These are phyloP conservation scores for Colletotrichum sp. DNA, from an alignment of 2,329 filamentous ascomycete genomes.

Conservation along the genomic window DNA sequence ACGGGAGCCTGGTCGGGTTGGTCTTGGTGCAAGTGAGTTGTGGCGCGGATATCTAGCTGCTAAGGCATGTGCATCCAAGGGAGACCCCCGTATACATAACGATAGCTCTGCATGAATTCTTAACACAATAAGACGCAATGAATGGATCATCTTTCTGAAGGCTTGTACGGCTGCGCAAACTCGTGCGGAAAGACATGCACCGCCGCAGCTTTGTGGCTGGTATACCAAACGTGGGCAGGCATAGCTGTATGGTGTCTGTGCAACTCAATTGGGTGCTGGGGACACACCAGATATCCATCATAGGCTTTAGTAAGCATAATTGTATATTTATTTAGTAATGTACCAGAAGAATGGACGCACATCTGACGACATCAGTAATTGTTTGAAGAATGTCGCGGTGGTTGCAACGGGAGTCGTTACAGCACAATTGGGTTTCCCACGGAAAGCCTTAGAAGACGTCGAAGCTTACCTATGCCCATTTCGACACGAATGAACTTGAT, in stretches of 20 bases:
- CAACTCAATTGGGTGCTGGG: not conserved
- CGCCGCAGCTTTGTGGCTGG: not conserved
- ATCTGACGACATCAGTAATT: not conserved
- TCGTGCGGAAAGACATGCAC: not conserved
- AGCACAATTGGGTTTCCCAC: rapidly evolving
- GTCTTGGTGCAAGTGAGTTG: not conserved
- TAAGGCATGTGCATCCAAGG: not conserved
- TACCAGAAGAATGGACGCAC: not conserved
- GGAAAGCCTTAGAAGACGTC: not conserved
- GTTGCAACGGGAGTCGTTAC: not conserved
- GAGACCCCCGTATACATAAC: not conserved
- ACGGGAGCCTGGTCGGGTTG: not conserved
- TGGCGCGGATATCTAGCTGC: not conserved
- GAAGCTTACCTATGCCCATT: not conserved
- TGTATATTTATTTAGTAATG: not conserved
- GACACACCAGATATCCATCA: not conserved
- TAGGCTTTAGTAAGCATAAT: not conserved
- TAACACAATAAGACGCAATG: not conserved
- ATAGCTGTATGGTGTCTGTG: not conserved
- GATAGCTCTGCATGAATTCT: not conserved
- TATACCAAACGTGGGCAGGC: not conserved
- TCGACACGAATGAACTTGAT: rapidly evolving
- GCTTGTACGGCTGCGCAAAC: not conserved
- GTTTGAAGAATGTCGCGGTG: not conserved
- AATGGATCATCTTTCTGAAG: not conserved